Conservation (phyloP, 2,329 filamentous ascomycete species). For the Clarireedia monteithiana region DNA sequence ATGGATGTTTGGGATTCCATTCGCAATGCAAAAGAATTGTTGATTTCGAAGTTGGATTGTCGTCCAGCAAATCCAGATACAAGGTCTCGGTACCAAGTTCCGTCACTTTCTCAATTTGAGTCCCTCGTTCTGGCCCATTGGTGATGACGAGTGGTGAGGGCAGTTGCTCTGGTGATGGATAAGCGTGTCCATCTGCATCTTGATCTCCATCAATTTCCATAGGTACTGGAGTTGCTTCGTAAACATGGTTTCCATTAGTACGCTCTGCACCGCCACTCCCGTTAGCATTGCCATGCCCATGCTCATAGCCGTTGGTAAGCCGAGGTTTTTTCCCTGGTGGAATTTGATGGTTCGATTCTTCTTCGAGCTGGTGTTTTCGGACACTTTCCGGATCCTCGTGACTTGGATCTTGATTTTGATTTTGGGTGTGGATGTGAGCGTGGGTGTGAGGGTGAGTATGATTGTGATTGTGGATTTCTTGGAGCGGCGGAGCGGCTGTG, state of each 20-base stretch:
- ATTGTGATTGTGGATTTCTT: neutral
- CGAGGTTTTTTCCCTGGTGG: slow-evolving; percentile 48
- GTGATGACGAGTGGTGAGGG: slow-evolving; percentile 47
- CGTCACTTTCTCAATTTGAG: slow-evolving; percentile 55
- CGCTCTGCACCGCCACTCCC: neutral
- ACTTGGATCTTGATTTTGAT: slow-evolving; percentile 1
- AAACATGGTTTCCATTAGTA: slow-evolving; percentile 16
- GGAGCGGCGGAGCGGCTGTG: slow-evolving; percentile 13
- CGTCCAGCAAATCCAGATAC: slow-evolving; percentile 46
- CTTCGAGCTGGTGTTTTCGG: slow-evolving; percentile 27
- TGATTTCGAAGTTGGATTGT: slow-evolving; percentile 30
- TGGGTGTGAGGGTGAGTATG: neutral
- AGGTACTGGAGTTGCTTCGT: slow-evolving; percentile 39
- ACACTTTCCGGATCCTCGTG: slow-evolving; percentile 26
- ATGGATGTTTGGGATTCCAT: slow-evolving; percentile 59
- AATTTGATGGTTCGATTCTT: slow-evolving; percentile 31
- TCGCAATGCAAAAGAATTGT: slow-evolving; percentile 59
- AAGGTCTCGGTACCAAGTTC: slow-evolving; percentile 53
- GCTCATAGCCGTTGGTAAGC: slow-evolving; percentile 56
- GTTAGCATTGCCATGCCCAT: slow-evolving; percentile 29
- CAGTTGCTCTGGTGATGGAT: slow-evolving; percentile 50
- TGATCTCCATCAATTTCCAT: slow-evolving; percentile 42
- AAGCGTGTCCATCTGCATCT: slow-evolving; percentile 48
- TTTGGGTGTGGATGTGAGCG: neutral
- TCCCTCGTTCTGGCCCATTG: slow-evolving; percentile 55